A percentile compares a stretch with the other conserved stretches of the same genome.
These are phyloP conservation scores for Naganishia kalamii DNA, from an alignment of 768 basidiomycete genomes.

Conservation along the genomic window DNA sequence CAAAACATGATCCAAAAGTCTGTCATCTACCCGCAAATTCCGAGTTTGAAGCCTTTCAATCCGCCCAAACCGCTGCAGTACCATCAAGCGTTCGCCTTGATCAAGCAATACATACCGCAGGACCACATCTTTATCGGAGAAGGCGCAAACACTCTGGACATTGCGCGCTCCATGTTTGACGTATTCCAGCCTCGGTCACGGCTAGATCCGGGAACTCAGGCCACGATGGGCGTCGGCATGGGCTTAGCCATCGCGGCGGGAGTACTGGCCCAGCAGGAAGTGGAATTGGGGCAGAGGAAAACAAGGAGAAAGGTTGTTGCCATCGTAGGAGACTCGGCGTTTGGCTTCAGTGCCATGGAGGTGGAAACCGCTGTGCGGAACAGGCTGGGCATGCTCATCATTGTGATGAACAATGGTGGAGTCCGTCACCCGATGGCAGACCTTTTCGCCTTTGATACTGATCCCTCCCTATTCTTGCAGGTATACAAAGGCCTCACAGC, in stretches of 20 bases:
- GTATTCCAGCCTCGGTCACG: constrained; percentile 25
- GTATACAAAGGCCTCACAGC: constrained; percentile 30
- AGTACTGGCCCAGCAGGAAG: constrained; percentile 8
- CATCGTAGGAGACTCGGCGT: constrained; percentile 30
- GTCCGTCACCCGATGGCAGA: constrained; percentile 1
- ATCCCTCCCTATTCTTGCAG: constrained; percentile 7
- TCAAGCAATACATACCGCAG: constrained; percentile 22
- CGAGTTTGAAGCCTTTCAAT: neutral
- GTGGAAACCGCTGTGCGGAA: constrained; percentile 31
- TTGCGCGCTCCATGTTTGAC: constrained; percentile 28
- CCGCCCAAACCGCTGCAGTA: constrained; percentile 24
- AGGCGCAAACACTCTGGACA: constrained; percentile 32
- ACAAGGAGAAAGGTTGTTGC: constrained; percentile 25
- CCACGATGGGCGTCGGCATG: constrained; percentile 32
- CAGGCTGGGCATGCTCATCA: constrained; percentile 27
- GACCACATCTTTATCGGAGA: constrained; percentile 29
- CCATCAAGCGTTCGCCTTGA: constrained; percentile 29
- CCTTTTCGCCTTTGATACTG: neutral
- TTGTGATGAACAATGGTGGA: constrained; percentile 33
- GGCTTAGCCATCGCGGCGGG: constrained; percentile 29
- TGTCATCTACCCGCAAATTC: constrained; percentile 12
- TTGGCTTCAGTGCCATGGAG: constrained; percentile 30
- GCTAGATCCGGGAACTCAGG: constrained; percentile 28
- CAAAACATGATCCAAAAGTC: constrained; percentile 23
- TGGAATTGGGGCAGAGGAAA: neutral